These are phyloP conservation scores for Kodamaea neixiangensis DNA, from an alignment of 805 yeast genomes.

Conservation along the genomic window DNA sequence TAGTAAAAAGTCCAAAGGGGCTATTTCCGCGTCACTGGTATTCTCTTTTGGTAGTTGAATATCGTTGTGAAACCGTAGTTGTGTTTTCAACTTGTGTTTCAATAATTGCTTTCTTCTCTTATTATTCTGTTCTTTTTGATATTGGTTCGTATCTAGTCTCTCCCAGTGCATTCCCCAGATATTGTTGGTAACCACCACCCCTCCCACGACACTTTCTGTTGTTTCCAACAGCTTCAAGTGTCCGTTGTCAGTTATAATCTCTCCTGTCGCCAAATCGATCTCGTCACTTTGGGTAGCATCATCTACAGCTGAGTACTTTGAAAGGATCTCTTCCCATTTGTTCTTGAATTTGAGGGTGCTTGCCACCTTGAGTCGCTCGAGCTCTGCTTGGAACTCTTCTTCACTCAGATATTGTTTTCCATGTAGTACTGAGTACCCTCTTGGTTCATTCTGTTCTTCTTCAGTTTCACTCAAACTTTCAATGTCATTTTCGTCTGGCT, in stretches of 20 bases:
- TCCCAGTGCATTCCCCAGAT: constrained; percentile 43
- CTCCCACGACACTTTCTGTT: constrained; percentile 4
- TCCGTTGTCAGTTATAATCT: constrained; percentile 65
- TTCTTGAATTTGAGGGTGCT: constrained; percentile 28
- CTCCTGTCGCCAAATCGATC: constrained; percentile 65
- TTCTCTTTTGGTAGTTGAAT: not conserved
- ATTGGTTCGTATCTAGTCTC: constrained; percentile 23
- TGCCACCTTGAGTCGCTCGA: constrained; percentile 27
- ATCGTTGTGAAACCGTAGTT: constrained; percentile 5
- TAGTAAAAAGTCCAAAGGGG: constrained; percentile 8
- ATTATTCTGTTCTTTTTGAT: constrained; percentile 11
- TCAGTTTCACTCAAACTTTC: constrained; percentile 10
- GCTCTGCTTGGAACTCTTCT: constrained; percentile 23
- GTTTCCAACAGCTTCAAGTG: constrained; percentile 54
- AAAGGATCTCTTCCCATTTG: constrained; percentile 55
- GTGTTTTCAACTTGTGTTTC: constrained; percentile 19
- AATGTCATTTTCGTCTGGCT: constrained; percentile 6
- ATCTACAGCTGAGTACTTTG: constrained; percentile 50
- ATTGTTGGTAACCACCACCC: constrained; percentile 20
- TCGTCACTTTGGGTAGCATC: constrained; percentile 60
- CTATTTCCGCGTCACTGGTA: not conserved
- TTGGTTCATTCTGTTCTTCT: constrained; percentile 3
- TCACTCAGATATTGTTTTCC: constrained; percentile 14
- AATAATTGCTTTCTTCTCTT: constrained; percentile 13
- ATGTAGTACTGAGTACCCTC: constrained; percentile 8